Conservation (phyloP, 345 rosid species). For the Eutrema heterophyllum region DNA sequence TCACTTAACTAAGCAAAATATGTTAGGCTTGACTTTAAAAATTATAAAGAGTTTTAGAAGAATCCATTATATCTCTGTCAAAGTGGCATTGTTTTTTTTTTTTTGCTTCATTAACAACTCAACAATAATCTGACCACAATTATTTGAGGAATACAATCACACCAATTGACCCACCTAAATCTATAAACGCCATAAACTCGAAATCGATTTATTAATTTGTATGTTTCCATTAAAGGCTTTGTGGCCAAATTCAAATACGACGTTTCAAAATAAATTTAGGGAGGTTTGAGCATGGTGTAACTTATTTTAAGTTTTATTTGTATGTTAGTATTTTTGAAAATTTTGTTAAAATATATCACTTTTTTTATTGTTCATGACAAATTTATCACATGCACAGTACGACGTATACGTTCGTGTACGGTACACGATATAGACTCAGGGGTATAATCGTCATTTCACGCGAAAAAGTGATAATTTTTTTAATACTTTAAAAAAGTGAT, state of each 20-base stretch:
- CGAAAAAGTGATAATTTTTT: too few species aligned
- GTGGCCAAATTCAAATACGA: background rate
- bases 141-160: background rate
- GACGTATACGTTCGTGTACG: too few species aligned
- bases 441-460: too few species aligned
- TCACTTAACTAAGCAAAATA: constrained; percentile 29
- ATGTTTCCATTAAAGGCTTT: background rate
- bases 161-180: background rate
- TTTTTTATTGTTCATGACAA: too few species aligned
- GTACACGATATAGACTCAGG: too few species aligned
- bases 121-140: constrained; percentile 5
- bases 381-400: too few species aligned
- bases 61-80: constrained; percentile 12
- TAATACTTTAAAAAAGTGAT: too few species aligned
- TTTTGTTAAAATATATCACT: too few species aligned
- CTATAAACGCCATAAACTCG: background rate
- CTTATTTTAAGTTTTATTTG: too few species aligned
- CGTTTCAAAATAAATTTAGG: constrained; percentile 5
- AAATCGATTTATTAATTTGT: background rate
- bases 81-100: background rate
- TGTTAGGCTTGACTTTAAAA: constrained; percentile 29
- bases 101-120: constrained; percentile 9
- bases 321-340: too few species aligned
- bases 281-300: too few species aligned
- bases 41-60: constrained; percentile 8